These are phyloP conservation scores for Phanerodontia chrysosporium DNA, from an alignment of 768 basidiomycete species.

Conservation along the genomic window DNA sequence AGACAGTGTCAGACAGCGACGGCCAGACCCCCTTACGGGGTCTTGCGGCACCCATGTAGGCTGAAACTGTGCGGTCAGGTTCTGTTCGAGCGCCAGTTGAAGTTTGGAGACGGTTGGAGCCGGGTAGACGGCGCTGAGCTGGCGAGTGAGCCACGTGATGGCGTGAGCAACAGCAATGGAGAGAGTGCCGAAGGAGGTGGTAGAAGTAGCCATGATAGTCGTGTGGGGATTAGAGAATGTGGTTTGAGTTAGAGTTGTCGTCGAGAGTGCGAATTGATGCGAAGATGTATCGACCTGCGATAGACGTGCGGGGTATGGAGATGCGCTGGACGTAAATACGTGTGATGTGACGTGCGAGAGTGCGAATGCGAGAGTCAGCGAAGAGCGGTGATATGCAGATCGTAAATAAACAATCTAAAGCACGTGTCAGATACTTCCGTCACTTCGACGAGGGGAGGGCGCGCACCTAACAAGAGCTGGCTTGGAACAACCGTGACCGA, in stretches of 20 bases:
- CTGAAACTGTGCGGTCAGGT: constrained; percentile 66
- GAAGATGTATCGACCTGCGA: constrained; percentile 62
- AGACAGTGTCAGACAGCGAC: constrained; percentile 71
- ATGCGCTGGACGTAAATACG: constrained; percentile 30
- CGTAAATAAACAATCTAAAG: constrained; percentile 20
- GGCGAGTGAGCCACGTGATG: constrained; percentile 67
- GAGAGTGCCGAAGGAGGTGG: constrained; percentile 41
- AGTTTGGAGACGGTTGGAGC: constrained; percentile 62
- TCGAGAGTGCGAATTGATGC: constrained; percentile 16
- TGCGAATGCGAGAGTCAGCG: constrained; percentile 17
- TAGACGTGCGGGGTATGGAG: constrained; percentile 30
- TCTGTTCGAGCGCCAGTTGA: constrained; percentile 66
- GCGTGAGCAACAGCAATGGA: constrained; percentile 69
- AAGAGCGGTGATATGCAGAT: constrained; percentile 3
- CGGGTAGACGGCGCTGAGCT: constrained; percentile 55
- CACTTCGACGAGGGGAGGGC: neutral
- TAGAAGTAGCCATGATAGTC: constrained; percentile 29
- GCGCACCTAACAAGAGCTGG: constrained; percentile 28
- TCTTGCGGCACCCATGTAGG: constrained; percentile 62
- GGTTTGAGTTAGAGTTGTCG: constrained; percentile 15
- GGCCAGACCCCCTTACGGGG: constrained; percentile 64
- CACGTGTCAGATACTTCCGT: neutral
- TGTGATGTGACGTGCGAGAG: constrained; percentile 21
- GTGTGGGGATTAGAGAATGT: constrained; percentile 9
- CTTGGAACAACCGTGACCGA: constrained; percentile 21